Conservation (phyloP, 331 rosid species). For the Quercus tomentella region DNA sequence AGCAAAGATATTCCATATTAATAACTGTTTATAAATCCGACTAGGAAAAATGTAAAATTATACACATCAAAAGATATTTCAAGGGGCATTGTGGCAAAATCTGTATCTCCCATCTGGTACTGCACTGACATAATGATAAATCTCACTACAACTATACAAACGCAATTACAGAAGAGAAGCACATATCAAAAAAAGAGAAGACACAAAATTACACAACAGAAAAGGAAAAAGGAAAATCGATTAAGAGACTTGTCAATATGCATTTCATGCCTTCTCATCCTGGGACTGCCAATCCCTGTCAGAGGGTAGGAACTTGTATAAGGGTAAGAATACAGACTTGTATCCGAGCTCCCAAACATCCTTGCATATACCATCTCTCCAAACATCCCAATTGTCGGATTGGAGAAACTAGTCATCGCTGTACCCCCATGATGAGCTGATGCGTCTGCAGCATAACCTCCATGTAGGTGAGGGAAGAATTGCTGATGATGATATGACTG, state of each 20-base stretch:
- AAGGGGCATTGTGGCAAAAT: conserved; percentile 3
- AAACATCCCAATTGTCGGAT: conserved; percentile 67
- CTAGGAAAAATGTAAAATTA: not conserved
- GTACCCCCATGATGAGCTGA: conserved; percentile 52
- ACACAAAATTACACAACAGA: conserved; percentile 73
- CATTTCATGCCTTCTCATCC: conserved; percentile 91
- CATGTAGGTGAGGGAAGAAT: conserved; percentile 47
- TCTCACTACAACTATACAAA: conserved; percentile 19
- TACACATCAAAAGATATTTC: not conserved
- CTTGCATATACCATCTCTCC: conserved; percentile 74
- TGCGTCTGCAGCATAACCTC: conserved; percentile 37
- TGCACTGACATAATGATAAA: not conserved
- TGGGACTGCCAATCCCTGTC: conserved; percentile 36
- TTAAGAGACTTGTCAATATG: conserved; percentile 70
- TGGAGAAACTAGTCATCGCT: conserved; percentile 41
- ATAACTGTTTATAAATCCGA: no score
- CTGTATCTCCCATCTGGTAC: not conserved
- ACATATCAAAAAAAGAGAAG: conserved; percentile 68
- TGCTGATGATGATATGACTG: conserved; percentile 47
- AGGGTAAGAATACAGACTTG: conserved; percentile 41
- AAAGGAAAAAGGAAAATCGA: conserved; percentile 72
- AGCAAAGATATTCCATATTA: no score
- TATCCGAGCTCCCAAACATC: conserved; percentile 54
- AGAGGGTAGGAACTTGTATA: conserved; percentile 26
- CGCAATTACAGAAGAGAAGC: not conserved